Percentiles rank a stretch among this genome's conserved stretches.
Conservation (phyloP, 352 stramenopile genomes). For the Globisporangium apiculatum region DNA sequence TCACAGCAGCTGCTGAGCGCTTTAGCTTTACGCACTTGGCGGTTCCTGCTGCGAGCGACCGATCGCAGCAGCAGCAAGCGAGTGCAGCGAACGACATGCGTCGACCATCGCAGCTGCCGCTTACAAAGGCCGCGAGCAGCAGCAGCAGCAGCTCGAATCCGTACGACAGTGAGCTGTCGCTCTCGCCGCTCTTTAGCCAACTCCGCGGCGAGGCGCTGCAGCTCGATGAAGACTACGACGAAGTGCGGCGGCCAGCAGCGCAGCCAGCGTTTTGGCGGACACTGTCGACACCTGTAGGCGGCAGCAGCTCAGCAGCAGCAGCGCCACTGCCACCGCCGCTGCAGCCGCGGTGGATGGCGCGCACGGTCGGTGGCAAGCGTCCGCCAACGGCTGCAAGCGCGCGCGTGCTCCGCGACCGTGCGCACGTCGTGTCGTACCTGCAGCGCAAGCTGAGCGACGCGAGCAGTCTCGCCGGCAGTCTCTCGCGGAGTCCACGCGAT, state of each 20-base stretch:
- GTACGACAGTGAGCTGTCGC: conserved; percentile 8
- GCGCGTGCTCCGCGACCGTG: conserved; percentile 73
- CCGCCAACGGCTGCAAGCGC: conserved; percentile 31
- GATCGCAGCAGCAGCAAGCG: no score
- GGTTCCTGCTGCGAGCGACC: not conserved
- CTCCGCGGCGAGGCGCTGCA: conserved; percentile 8
- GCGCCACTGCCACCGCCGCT: not conserved
- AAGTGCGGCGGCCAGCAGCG: conserved; percentile 7
- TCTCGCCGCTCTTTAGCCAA: conserved; percentile 17
- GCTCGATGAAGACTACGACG: conserved; percentile 13
- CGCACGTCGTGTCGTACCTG: conserved; percentile 83
- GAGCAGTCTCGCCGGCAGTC: conserved; percentile 61
- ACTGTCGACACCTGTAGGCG: conserved; percentile 25
- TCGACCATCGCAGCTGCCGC: conserved; percentile 4
- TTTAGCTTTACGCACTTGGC: not conserved
- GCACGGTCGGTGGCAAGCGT: conserved; percentile 7
- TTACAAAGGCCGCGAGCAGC: conserved; percentile 4
- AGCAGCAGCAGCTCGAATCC: conserved; percentile 11
- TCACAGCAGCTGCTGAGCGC: not conserved
- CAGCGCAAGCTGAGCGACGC: conserved; percentile 79
- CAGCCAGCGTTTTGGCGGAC: conserved; percentile 31
- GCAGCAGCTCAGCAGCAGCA: conserved; percentile 2
- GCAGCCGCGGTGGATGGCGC: conserved; percentile 11
- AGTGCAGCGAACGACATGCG: conserved; percentile 2
- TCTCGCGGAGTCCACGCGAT: conserved; percentile 46